A percentile compares a stretch with the other conserved stretches of the same genome.
phyloP scores from a whole-genome alignment of 2,329 filamentous ascomycete species.

The Colletotrichum shisoi region DNA sequence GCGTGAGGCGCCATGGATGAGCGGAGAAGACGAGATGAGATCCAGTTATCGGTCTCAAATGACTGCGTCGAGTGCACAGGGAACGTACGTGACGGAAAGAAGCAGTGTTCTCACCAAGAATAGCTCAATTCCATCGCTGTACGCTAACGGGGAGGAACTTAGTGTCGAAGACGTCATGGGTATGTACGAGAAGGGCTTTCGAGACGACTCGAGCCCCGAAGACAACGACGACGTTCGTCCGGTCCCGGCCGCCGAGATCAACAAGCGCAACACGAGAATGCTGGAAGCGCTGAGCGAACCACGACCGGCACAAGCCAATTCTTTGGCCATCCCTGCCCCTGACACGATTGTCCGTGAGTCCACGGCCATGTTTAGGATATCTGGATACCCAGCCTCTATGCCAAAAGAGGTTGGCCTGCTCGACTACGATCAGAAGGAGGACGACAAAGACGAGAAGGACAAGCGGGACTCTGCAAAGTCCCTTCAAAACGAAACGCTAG shows the following conservation, averaged over 20 bases:
- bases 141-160: slow-evolving; percentile 61
- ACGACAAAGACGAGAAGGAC: slow-evolving; percentile 38
- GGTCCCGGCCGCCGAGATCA: slow-evolving; percentile 52
- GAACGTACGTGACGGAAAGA: slow-evolving; percentile 75
- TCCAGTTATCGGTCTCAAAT: slow-evolving; percentile 66
- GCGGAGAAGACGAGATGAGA: slow-evolving; percentile 59
- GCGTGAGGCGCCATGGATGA: slow-evolving; percentile 58
- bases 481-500: slow-evolving; percentile 42
- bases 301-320: slow-evolving; percentile 44
- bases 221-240: slow-evolving; percentile 48
- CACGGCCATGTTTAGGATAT: slow-evolving; percentile 51
- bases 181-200: slow-evolving; percentile 72
- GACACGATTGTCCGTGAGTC: slow-evolving; percentile 46
- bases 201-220: slow-evolving; percentile 52
- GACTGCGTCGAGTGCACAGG: slow-evolving; percentile 64
- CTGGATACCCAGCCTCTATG: slow-evolving; percentile 52
- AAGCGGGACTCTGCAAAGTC: slow-evolving; percentile 64
- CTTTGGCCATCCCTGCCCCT: slow-evolving; percentile 37
- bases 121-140: slow-evolving; percentile 74
- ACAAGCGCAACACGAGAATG: slow-evolving; percentile 50
- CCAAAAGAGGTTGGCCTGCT: slow-evolving; percentile 40
- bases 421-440: slow-evolving; percentile 43
- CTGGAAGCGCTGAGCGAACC: slow-evolving; percentile 53
- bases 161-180: slow-evolving; percentile 74
- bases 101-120: slow-evolving; percentile 83